A percentile compares a stretch with the other conserved stretches of the same genome.
Conservation (phyloP, 257 asterid genomes). For the Paraleonurus japonicus region DNA sequence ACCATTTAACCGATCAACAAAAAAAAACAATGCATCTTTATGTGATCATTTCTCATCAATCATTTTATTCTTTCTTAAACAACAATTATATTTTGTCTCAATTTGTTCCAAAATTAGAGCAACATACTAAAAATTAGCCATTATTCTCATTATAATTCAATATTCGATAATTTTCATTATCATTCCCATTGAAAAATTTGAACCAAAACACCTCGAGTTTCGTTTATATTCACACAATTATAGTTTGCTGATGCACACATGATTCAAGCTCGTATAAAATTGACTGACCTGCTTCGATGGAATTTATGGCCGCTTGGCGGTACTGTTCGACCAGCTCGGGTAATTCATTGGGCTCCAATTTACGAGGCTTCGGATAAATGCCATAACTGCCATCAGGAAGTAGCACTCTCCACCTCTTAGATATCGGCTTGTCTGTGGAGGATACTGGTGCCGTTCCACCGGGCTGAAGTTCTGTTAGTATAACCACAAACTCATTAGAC, state of each 20-base stretch:
- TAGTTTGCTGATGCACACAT: constrained; percentile 2
- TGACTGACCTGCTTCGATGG: constrained; percentile 83
- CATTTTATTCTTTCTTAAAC: no score
- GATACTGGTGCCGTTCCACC: constrained; percentile 69
- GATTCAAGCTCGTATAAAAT: neutral
- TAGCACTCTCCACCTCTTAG: constrained; percentile 91
- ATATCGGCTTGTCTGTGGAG: constrained; percentile 81
- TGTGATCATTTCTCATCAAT: no score
- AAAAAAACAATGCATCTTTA: no score
- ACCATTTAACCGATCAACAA: no score
- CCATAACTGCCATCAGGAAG: constrained; percentile 73
- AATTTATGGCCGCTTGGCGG: constrained; percentile 82
- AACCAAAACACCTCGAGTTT: no score
- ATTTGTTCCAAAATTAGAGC: no score
- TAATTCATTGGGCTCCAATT: constrained; percentile 49
- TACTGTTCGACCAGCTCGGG: constrained; percentile 60
- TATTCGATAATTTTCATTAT: no score
- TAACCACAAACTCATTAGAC: constrained; percentile 7
- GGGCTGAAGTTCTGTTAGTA: constrained; percentile 66
- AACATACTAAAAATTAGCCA: no score
- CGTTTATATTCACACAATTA: neutral
- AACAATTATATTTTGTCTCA: no score
- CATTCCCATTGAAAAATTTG: no score
- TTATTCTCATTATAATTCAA: no score
- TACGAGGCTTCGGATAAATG: constrained; percentile 69